Evolutionary conservation across 169 alveolate species (phyloP).

Genomic region (Eimeria acervulina): DNA sequence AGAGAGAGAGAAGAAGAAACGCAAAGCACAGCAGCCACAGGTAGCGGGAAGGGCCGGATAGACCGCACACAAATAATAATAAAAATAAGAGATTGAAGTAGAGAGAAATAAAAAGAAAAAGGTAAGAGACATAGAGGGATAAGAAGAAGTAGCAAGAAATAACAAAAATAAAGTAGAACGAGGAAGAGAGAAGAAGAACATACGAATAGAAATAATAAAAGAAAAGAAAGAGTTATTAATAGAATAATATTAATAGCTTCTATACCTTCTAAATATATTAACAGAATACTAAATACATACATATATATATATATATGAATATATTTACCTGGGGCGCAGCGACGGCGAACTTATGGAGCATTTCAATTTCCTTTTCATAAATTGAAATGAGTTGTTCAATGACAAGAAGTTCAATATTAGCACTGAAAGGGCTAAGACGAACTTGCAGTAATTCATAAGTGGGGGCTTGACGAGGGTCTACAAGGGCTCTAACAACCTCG

Average conservation of each 20-base stretch:
- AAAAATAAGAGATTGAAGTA: too few relatives aligned
- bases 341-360: conserved; percentile 78
- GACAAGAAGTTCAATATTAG: conserved; percentile 93
- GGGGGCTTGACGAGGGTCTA: conserved; percentile 88
- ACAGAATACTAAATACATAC: too few relatives aligned
- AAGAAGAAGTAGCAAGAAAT: conserved; percentile 9
- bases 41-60: too few relatives aligned
- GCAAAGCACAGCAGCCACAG: conserved; percentile 27
- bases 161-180: neutral
- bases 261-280: too few relatives aligned
- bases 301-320: too few relatives aligned
- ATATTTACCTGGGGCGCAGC: conserved; percentile 54
- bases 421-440: conserved; percentile 90
- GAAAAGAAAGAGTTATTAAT: too few relatives aligned
- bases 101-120: too few relatives aligned
- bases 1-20: too few relatives aligned
- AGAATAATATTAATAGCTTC: too few relatives aligned
- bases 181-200: neutral
- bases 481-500: conserved; percentile 82
- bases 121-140: too few relatives aligned
- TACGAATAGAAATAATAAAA: too few relatives aligned
- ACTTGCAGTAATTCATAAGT: conserved; percentile 90
- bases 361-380: conserved; percentile 89
- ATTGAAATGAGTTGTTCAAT: conserved; percentile 92
- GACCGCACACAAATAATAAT: too few relatives aligned